Evolutionary conservation across 768 basidiomycete species (phyloP).

Genomic region (Kwoniella mangroviensis): DNA sequence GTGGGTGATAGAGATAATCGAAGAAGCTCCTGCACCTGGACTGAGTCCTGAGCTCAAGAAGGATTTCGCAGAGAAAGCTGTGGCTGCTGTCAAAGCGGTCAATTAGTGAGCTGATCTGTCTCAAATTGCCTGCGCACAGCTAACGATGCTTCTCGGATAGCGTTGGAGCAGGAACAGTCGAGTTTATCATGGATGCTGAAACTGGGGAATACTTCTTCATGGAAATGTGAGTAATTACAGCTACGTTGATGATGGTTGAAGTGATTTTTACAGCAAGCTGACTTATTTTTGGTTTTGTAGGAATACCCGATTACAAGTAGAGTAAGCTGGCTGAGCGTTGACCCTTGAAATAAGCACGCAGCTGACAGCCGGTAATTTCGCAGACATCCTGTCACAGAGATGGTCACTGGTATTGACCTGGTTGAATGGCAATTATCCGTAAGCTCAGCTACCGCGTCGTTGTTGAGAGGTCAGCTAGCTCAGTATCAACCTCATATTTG

Average conservation of each 20-base stretch:
- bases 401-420: constrained; percentile 90
- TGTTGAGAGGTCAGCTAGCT: neutral
- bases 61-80: constrained; percentile 81
- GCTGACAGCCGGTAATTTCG: constrained; percentile 1
- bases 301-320: constrained; percentile 55
- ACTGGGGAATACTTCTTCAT: constrained; percentile 87
- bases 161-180: constrained; percentile 56
- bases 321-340: constrained; percentile 22
- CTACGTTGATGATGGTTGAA: neutral
- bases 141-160: constrained; percentile 5
- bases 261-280: neutral
- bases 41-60: constrained; percentile 76
- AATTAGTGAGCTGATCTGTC: constrained; percentile 63
- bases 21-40: constrained; percentile 87
- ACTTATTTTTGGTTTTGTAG: constrained; percentile 16
- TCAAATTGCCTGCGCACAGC: neutral
- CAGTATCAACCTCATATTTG: neutral
- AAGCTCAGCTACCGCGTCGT: neutral
- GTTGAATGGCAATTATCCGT: constrained; percentile 95
- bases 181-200: constrained; percentile 95
- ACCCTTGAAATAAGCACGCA: neutral
- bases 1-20: constrained; percentile 47
- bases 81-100: constrained; percentile 90
- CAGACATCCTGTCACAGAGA: constrained; percentile 85
- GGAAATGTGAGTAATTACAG: constrained; percentile 72